Conservation (phyloP, 2,329 filamentous ascomycete genomes). For the Fonsecaea multimorphosa region DNA sequence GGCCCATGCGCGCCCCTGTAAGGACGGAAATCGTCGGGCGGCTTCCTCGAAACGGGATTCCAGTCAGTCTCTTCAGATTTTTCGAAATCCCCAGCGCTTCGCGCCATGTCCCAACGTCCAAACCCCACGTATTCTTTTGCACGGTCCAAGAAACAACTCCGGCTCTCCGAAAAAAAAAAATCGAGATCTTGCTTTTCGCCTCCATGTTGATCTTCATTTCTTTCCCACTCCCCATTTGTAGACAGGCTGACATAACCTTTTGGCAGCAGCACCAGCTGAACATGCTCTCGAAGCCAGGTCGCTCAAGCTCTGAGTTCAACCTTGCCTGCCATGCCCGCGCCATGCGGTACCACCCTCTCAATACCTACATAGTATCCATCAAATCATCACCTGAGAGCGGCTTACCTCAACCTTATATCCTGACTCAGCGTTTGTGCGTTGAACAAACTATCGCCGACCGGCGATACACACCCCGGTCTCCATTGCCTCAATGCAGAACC, state of each 20-base stretch:
- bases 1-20: neutral
- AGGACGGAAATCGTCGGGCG: neutral
- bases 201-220: neutral
- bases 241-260: neutral
- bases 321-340: neutral
- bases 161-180: neutral
- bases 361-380: no score
- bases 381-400: conserved; percentile 9
- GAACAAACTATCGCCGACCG: neutral
- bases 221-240: neutral
- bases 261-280: neutral
- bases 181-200: neutral
- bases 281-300: neutral
- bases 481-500: neutral
- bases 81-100: neutral
- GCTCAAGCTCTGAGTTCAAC: neutral
- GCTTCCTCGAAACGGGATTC: neutral
- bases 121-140: neutral
- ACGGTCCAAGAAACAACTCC: neutral
- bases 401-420: neutral
- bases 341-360: neutral
- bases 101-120: neutral
- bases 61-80: neutral
- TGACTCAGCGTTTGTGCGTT: conserved; percentile 6
- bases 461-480: neutral